Evolutionary conservation across 2,329 filamentous ascomycete genomes (phyloP), one percentile per base, ranked within the genome.

Genomic region (Xylariaceae sp.): DNA sequence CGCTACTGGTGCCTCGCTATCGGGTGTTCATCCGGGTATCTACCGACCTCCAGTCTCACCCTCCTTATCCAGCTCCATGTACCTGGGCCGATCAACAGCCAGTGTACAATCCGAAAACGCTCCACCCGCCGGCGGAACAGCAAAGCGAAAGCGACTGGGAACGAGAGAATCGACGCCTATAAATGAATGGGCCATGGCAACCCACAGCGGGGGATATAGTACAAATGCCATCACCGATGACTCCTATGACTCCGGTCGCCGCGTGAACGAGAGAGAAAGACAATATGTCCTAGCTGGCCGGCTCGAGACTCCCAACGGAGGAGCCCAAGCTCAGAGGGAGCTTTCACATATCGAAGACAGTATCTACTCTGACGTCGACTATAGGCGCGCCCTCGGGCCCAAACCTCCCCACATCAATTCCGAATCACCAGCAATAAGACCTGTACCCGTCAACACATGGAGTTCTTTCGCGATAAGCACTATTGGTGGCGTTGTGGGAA

Each of bases 401-500:
- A 75, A 73, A 52, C 64, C 67, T 29, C 49, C 59, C 2, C 64
- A 64, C 32, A 61, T 67, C 6, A 68, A 70, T 6, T 35, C 61
- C 16, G 69, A 74, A 12, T 62, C 64, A 6, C 60, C 63, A 12
- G 54, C 61, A 6, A 51, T 56, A 11, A 57, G 51, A 27, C 59
- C 62, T 7, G 65, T 60, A 16, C 34, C 42, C 5, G 5, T 40
- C 5, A 64, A 65, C 12, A 69, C 73, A 29, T 85, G 81, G 83
- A 75, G 77, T 22, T 70, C 71, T 16, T 66, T 79, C 39, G 77
- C 85, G 5, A 69, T 88, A 23, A 77, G 70, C 33, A 74, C 85
- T 0, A 74, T 88, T 6, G 82, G 82, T 1, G 80, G 75, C 22
- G 79, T 86, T 3, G 80, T 86, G 1, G 86, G 88, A 16, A 92